A percentile compares a stretch with the other conserved stretches of the same genome.
Evolutionary conservation across 2,329 filamentous ascomycete genomes (phyloP).

Genomic region (Penicillium sp.): DNA sequence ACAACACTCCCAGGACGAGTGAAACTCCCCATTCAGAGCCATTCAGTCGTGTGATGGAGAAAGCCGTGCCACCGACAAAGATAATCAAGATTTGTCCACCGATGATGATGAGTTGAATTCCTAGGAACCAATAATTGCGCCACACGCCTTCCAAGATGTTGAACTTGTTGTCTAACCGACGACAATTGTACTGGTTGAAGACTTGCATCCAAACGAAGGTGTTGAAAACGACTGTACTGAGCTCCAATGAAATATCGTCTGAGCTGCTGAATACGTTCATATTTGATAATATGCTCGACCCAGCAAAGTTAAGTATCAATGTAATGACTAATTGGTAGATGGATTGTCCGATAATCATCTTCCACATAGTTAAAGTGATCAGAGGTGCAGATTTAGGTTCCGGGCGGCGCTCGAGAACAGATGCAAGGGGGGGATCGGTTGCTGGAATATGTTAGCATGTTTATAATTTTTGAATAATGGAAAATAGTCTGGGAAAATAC

Average conservation of each 20-base stretch:
- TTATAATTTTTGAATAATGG: background rate
- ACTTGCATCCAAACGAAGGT: conserved; percentile 47
- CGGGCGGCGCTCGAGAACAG: conserved; percentile 53
- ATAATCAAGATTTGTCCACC: conserved; percentile 69
- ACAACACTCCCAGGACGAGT: conserved; percentile 63
- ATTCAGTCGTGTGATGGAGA: conserved; percentile 59
- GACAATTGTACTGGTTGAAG: conserved; percentile 50
- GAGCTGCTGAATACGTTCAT: conserved; percentile 28
- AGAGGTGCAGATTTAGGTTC: conserved; percentile 44
- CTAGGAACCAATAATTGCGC: conserved; percentile 49
- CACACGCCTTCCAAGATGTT: conserved; percentile 44
- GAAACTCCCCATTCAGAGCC: conserved; percentile 67
- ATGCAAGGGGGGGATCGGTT: conserved; percentile 58
- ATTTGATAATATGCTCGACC: conserved; percentile 33
- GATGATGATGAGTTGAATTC: conserved; percentile 63
- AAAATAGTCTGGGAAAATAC: conserved; percentile 13
- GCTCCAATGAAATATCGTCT: conserved; percentile 15
- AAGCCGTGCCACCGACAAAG: conserved; percentile 65
- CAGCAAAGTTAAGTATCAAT: conserved; percentile 44
- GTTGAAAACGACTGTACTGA: conserved; percentile 41
- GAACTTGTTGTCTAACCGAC: conserved; percentile 42
- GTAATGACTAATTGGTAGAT: conserved; percentile 43
- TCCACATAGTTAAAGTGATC: conserved; percentile 46
- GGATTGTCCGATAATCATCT: conserved; percentile 43
- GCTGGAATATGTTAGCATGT: conserved; percentile 30